Evolutionary conservation across 352 stramenopile species (phyloP).

Genomic region (Pythium scleroteichum): DNA sequence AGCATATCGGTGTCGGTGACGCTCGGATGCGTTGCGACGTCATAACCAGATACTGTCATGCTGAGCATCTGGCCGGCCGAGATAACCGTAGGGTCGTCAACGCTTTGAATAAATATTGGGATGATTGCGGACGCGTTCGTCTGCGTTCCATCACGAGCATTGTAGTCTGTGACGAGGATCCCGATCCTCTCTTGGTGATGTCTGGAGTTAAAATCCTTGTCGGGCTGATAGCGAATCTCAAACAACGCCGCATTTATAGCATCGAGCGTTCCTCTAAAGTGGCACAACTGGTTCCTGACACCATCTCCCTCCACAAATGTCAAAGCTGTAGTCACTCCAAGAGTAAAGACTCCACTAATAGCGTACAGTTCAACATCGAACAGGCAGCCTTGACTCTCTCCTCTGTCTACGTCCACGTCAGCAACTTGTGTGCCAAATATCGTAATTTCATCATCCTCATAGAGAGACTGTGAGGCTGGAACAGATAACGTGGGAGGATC

Average conservation of each 20-base stretch:
- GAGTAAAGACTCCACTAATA: slow-evolving; percentile 48
- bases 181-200: slow-evolving; percentile 63
- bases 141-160: slow-evolving; percentile 49
- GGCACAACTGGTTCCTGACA: slow-evolving; percentile 47
- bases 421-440: slow-evolving; percentile 69
- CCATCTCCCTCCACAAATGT: slow-evolving; percentile 57
- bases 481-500: slow-evolving; percentile 56
- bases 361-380: slow-evolving; percentile 67
- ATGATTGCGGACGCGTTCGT: slow-evolving; percentile 46
- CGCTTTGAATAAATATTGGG: slow-evolving; percentile 42
- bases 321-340: slow-evolving; percentile 34
- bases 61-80: slow-evolving; percentile 36
- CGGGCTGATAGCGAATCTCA: slow-evolving; percentile 69
- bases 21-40: slow-evolving; percentile 32
- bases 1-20: slow-evolving; percentile 24
- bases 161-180: slow-evolving; percentile 59
- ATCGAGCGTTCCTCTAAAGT: slow-evolving; percentile 51
- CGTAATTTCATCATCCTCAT: slow-evolving; percentile 61
- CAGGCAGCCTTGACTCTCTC: slow-evolving; percentile 30
- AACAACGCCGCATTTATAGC: slow-evolving; percentile 70
- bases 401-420: slow-evolving; percentile 50
- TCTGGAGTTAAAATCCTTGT: slow-evolving; percentile 72
- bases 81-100: slow-evolving; percentile 45
- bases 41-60: slow-evolving; percentile 47
- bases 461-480: slow-evolving; percentile 45